Base-by-base conservation (phyloP, 176 grass and related monocot genomes). In the Hordeum vulgare region DNA sequence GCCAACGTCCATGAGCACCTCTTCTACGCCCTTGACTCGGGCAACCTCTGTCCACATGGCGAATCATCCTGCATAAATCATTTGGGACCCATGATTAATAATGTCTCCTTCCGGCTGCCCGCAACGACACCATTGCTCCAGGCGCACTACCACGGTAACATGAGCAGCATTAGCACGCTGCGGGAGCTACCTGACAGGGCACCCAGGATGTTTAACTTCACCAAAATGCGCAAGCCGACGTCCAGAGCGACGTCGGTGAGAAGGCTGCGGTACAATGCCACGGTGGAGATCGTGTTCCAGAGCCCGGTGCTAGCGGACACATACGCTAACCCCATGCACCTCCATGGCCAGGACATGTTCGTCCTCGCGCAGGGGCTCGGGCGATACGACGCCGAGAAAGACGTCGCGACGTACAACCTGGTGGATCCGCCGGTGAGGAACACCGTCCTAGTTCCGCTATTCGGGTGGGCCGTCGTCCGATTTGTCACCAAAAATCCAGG, bases 401-500 rank as follows among this genome's bases (percentile, higher is more conserved):
- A 92, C 28, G 49, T 35, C 4, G 11, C 54, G 5, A 78, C 36
- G 4, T 89, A 61, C 80, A 89, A 92, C 42, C 62, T 80, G 29
- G 78, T 80, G 20, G 65, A 80, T 21, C 78, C 78, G 6, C 6
- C 21, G 0, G 11, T 51, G 28, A 53, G 40, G 75, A 92, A 89
- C 28, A 67, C 62, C 3, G 78, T 66, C 10, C 41, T 35, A 4
- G 69, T 86, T 0, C 85, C 85, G 0, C 49, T 42, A 2, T 57
- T 70, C n/a, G 85, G 85, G 9, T 86, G 85, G 85, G 66, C 57
- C 1, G 85, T 35, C 6, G 33, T 86, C 12, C 13, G 85, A n/a
- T 86, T 86, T 21, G 69, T 81, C 26, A 41, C 85, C 1, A 31
- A 20, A 8, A 92, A 92, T 74, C 90, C 90, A 44, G 90, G 90